Evolutionary conservation across 352 stramenopile genomes (phyloP).

Genomic region (Blastocystis sp.): DNA sequence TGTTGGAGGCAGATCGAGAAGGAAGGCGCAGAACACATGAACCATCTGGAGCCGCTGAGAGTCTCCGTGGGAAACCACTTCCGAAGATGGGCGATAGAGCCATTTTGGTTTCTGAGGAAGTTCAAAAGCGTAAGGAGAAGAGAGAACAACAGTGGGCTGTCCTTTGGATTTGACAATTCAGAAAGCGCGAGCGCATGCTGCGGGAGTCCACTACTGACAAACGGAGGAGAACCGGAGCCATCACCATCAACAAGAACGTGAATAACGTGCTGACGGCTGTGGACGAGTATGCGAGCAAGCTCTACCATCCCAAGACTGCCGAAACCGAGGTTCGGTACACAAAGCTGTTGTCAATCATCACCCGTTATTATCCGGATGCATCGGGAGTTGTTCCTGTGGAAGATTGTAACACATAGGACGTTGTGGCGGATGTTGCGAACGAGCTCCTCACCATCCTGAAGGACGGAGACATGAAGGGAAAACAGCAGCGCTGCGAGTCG

Average conservation of each 20-base stretch:
- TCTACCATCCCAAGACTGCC: conserved; percentile 75
- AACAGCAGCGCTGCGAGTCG: conserved; percentile 67
- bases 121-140: conserved; percentile 43
- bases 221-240: conserved; percentile 22
- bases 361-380: background rate
- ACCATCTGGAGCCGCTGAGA: conserved; percentile 53
- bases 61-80: background rate
- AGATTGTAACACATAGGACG: conserved; percentile 76
- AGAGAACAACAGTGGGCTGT: background rate
- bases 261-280: conserved; percentile 10
- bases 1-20: conserved; percentile 24
- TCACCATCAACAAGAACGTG: background rate
- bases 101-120: background rate
- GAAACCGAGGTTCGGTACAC: conserved; percentile 78
- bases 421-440: conserved; percentile 76
- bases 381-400: conserved; percentile 68
- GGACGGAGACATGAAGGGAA: conserved; percentile 74
- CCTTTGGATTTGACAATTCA: background rate
- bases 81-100: conserved; percentile 55
- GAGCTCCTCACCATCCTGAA: conserved; percentile 82
- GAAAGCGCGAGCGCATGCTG: background rate
- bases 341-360: conserved; percentile 66
- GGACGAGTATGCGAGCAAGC: conserved; percentile 61
- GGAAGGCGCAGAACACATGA: background rate
- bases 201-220: background rate